Evolutionary conservation across 495 filamentous ascomycete genomes (phyloP), one percentile per base, ranked within the genome.

Genomic region (Neurospora sp.): DNA sequence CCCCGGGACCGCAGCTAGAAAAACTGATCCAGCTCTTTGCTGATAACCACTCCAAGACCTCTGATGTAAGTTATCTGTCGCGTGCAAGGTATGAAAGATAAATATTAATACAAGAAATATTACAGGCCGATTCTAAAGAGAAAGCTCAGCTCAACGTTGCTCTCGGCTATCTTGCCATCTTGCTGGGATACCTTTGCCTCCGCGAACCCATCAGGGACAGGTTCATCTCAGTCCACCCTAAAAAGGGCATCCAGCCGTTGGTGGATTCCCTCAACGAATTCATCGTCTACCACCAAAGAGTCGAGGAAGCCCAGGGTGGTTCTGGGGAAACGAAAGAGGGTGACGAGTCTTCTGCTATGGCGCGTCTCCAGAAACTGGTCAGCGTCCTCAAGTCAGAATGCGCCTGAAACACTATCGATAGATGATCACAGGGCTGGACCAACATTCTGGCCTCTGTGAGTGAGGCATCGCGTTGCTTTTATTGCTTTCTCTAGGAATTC

Each of bases 201-300:
- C 83, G 89, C 70, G 69, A 77, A 15, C 83, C 84, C 38, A 88
- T 89, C 15, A 81, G 87, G 40, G 78, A 81, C 36, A 79, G 84
- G 28, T 84, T 94, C 37, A 39, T 83, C 76, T 54, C 81, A 7
- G 84, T 81, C 37, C 84, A 93, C 62, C 87, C 88, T 2, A 86
- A 89, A 8, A 86, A 86, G 59, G 90, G 84, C 15, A 82, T 97
- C 4, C 79, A 84, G 17, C 81, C 88, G 21, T 81, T 97, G 28
- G 79, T 96, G n/a, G 88, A 89, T n/a, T 92, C 91, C 7, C 88
- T 97, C 28, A 89, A 92, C 72, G 94, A 97, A 77, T 99, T 99
- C 74, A 86, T 96, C 73, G 84, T 86, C 43, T 90, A 93, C 80
- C 88, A 97, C 78, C 86, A 88, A 77, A 89, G 89, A 76, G 92